phyloP scores from a whole-genome alignment of 306 rosid species.

The Dalbergia cochinchinensis region DNA sequence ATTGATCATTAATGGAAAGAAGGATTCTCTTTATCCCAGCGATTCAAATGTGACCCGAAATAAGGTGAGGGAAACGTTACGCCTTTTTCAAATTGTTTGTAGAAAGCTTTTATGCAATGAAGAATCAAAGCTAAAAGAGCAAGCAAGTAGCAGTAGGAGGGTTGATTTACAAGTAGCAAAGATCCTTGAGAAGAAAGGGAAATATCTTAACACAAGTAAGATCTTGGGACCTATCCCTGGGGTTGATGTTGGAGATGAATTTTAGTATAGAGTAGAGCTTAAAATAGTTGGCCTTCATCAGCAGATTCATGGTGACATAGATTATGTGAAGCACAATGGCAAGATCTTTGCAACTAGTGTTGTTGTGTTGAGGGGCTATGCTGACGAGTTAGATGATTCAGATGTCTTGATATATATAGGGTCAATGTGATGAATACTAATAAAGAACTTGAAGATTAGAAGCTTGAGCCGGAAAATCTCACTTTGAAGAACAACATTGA shows the following conservation, averaged over 20 bases:
- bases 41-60: slow-evolving; percentile 50
- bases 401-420: slow-evolving; percentile 71
- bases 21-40: slow-evolving; percentile 30
- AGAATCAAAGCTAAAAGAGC: slow-evolving; percentile 56
- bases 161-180: slow-evolving; percentile 55
- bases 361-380: slow-evolving; percentile 64
- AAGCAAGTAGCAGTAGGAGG: slow-evolving; percentile 50
- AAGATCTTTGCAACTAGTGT: slow-evolving; percentile 67
- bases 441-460: slow-evolving; percentile 68
- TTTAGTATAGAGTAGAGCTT: slow-evolving; percentile 70
- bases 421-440: slow-evolving; percentile 55
- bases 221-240: slow-evolving; percentile 74
- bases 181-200: slow-evolving; percentile 55
- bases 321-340: slow-evolving; percentile 54
- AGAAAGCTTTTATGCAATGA: slow-evolving; percentile 70
- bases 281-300: slow-evolving; percentile 69
- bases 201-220: slow-evolving; percentile 61
- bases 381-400: slow-evolving; percentile 56
- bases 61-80: slow-evolving; percentile 70
- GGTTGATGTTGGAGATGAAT: slow-evolving; percentile 78
- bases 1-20: slow-evolving; percentile 31
- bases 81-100: slow-evolving; percentile 61
- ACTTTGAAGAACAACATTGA: slow-evolving; percentile 67
- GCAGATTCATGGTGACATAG: slow-evolving; percentile 61
- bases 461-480: slow-evolving; percentile 73